Base-by-base conservation (phyloP, 2,329 filamentous ascomycete species). In the Plenodomus tracheiphilus region DNA sequence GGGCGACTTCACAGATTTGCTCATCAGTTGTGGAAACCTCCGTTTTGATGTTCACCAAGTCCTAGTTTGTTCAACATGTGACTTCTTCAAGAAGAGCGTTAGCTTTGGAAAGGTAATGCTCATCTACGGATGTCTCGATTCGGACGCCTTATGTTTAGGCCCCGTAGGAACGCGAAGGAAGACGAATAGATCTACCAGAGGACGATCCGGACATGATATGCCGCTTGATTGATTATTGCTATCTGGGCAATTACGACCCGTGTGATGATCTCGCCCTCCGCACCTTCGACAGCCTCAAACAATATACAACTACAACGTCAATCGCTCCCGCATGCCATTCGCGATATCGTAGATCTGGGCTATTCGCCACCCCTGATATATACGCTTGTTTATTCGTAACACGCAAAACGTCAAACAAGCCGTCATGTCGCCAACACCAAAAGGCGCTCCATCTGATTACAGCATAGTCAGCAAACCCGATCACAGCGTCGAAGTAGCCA, bases 191-290 rank as follows among this genome's bases (percentile, higher is more conserved):
- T 20, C 43, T 62, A 22, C 50, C 48, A 3, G 50, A 58, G 15
- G 58, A 61, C 17, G 55, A 63, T 6, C 60, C 60, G 4, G 49
- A 56, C 7, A 62, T 59, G 42, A 51, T 59, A 21, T 46, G 54
- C 20, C 54, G 57, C 16, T 41, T 64, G 22, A 42, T 64, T 9
- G n/a, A 52, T 3, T 63, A 53, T 35, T 37, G 61, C 21, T 65
- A 65, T 35, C 13, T 52, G 8, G 50, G 43, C n/a, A 56, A 62
- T 32, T 65, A 63, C 16, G 55, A 58, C 13, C 54, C 59, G n/a
- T 46, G 32, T n/a, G 13, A 30, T 16, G 36, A 38, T 2, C 5
- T 9, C 13, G 16, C 35, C 8, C 19, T 45, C 2, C 7, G 16
- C 3, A 18, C 30, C 2, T 46, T 56, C 22, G 16, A 35, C 9